phyloP scores from a whole-genome alignment of 306 rosid species.

The Inga laurina region DNA sequence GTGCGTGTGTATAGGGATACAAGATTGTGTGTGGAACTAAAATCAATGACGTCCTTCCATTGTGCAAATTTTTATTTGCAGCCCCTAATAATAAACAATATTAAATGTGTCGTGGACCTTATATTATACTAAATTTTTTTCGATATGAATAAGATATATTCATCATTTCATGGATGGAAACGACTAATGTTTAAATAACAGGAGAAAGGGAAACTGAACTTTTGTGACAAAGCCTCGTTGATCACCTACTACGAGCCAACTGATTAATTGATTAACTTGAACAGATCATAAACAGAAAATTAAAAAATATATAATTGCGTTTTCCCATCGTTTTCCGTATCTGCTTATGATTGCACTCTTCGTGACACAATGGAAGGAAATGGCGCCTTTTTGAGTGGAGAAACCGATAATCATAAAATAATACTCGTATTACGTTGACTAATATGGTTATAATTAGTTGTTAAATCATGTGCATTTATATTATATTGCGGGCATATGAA shows the following conservation, averaged over 20 bases:
- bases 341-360: conserved; percentile 15
- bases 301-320: background rate
- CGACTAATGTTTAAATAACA: background rate
- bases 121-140: background rate
- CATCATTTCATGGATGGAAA: background rate
- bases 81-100: background rate
- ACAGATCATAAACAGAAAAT: background rate
- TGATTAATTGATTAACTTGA: background rate
- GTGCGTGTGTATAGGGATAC: background rate
- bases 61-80: background rate
- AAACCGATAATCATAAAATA: conserved; percentile 8
- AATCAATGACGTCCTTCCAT: background rate
- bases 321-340: background rate
- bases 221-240: background rate
- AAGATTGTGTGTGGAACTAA: background rate
- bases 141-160: background rate
- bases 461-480: conserved; percentile 1
- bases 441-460: background rate
- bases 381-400: conserved; percentile 5
- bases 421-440: conserved; percentile 25
- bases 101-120: background rate
- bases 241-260: background rate
- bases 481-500: background rate
- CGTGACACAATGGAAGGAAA: conserved; percentile 11
- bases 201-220: background rate